These are phyloP conservation scores for Aspergillus sp. DNA, from an alignment of 2,329 filamentous ascomycete genomes.

Conservation along the genomic window DNA sequence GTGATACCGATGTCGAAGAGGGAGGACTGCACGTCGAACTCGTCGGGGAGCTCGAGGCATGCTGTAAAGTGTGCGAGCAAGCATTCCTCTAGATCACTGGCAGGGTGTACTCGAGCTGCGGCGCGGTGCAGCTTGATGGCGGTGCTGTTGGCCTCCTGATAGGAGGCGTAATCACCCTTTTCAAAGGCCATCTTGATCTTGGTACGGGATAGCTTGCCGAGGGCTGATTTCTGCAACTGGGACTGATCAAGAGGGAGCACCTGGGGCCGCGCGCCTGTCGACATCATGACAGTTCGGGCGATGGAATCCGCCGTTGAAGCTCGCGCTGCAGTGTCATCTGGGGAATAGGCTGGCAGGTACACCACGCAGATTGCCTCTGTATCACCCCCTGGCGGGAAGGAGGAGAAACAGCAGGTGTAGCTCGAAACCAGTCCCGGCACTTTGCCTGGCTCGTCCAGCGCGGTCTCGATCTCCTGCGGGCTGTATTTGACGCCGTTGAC, in stretches of 20 bases:
- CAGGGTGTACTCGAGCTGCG: background rate
- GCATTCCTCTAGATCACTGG: conserved; percentile 6
- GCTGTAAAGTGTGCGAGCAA: background rate
- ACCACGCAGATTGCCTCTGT: conserved; percentile 45
- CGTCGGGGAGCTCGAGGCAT: conserved; percentile 8
- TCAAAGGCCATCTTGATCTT: conserved; percentile 28
- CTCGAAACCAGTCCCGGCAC: conserved; percentile 23
- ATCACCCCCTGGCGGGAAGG: conserved; percentile 18
- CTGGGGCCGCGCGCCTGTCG: conserved; percentile 3
- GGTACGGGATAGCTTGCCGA: conserved; percentile 20
- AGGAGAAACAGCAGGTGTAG: conserved; percentile 42
- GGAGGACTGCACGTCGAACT: conserved; percentile 16
- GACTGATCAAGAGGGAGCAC: conserved; percentile 14
- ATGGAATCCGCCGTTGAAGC: conserved; percentile 11
- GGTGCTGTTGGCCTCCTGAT: conserved; percentile 12
- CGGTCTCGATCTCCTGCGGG: conserved; percentile 39
- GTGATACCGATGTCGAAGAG: conserved; percentile 31
- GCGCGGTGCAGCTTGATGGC: conserved; percentile 3
- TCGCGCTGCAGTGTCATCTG: conserved; percentile 8
- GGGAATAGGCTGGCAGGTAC: conserved; percentile 32
- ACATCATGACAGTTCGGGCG: conserved; percentile 8
- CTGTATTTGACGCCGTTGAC: conserved; percentile 50
- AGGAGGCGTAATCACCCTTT: conserved; percentile 48
- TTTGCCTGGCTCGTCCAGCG: conserved; percentile 34
- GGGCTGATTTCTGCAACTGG: conserved; percentile 12